A percentile compares a stretch with the other conserved stretches of the same genome.
phyloP scores from a whole-genome alignment of 306 rosid genomes.

The Abrus pulchellus region DNA sequence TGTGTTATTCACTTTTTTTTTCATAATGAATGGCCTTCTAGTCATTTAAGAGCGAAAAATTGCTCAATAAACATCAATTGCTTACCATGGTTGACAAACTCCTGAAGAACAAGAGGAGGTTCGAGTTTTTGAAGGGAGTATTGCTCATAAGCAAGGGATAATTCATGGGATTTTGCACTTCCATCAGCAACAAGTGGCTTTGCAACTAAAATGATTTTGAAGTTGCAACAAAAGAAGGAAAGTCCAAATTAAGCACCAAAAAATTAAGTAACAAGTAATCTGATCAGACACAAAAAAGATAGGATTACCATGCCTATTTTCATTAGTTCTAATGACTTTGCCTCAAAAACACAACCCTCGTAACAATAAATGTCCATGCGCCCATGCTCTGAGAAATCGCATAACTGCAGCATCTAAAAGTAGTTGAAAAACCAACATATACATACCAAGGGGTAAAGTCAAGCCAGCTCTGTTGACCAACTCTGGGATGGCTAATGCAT shows the following conservation, averaged over 20 bases:
- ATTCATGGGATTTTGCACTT: conserved; percentile 86
- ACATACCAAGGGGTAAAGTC: conserved; percentile 84
- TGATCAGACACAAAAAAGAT: conserved; percentile 34
- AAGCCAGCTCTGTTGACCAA: conserved; percentile 74
- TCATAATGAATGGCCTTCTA: neutral
- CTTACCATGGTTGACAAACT: conserved; percentile 92
- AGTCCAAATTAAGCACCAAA: conserved; percentile 22
- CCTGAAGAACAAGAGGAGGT: conserved; percentile 94
- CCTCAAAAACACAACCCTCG: conserved; percentile 53
- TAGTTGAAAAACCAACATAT: conserved; percentile 47
- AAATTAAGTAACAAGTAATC: conserved; percentile 16
- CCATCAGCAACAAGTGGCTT: conserved; percentile 96
- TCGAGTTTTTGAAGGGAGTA: conserved; percentile 86
- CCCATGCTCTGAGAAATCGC: conserved; percentile 47
- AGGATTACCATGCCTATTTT: conserved; percentile 45
- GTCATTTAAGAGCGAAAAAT: conserved; percentile 15
- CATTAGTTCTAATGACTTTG: conserved; percentile 43
- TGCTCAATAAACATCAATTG: conserved; percentile 29
- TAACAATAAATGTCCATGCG: conserved; percentile 45
- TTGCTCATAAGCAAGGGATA: conserved; percentile 84
- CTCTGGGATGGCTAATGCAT: conserved; percentile 82
- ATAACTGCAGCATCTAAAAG: conserved; percentile 48
- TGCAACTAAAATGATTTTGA: conserved; percentile 71
- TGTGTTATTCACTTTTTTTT: conserved; percentile 23
- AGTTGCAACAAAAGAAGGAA: conserved; percentile 33